phyloP scores from a whole-genome alignment of 768 basidiomycete genomes.

The Mycena sanguinolenta region DNA sequence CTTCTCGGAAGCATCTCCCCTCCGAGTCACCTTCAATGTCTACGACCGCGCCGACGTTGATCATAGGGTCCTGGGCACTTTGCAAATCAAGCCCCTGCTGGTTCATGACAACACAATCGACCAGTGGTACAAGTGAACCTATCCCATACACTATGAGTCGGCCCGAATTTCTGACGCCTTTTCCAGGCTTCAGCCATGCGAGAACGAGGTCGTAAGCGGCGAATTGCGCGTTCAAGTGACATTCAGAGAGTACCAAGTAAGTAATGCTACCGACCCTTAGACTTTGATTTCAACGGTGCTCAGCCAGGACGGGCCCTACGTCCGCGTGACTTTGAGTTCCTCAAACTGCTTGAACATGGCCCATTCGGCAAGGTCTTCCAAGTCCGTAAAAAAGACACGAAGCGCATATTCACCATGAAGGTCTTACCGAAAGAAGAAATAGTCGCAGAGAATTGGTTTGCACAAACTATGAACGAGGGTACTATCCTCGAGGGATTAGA shows the following conservation, averaged over 20 bases:
- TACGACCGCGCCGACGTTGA: constrained; percentile 90
- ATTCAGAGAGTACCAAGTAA: constrained; percentile 90
- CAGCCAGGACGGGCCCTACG: constrained; percentile 89
- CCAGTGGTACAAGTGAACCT: constrained; percentile 94
- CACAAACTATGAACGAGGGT: constrained; percentile 98
- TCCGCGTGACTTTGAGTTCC: constrained; percentile 98
- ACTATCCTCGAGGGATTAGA: constrained; percentile 96
- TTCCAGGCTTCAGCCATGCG: constrained; percentile 77
- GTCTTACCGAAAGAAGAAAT: constrained; percentile 99
- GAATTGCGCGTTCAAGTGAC: constrained; percentile 96
- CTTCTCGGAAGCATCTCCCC: constrained; percentile 85
- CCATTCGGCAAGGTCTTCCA: constrained; percentile 99
- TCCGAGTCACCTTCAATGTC: constrained; percentile 90
- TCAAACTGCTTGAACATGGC: constrained; percentile 97
- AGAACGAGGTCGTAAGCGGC: constrained; percentile 88
- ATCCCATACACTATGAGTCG: constrained; percentile 19
- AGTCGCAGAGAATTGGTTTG: constrained; percentile 98
- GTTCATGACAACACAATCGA: constrained; percentile 95
- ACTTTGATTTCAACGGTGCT: constrained; percentile 33
- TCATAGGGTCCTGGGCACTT: constrained; percentile 90
- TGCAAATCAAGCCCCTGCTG: constrained; percentile 92
- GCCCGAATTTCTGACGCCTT: constrained; percentile 34
- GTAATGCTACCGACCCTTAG: constrained; percentile 43
- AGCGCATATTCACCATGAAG: constrained; percentile 99
- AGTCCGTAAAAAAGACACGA: constrained; percentile 97